Conservation (phyloP, 2,329 filamentous ascomycete genomes). For the Sarocladiaceae sp. region DNA sequence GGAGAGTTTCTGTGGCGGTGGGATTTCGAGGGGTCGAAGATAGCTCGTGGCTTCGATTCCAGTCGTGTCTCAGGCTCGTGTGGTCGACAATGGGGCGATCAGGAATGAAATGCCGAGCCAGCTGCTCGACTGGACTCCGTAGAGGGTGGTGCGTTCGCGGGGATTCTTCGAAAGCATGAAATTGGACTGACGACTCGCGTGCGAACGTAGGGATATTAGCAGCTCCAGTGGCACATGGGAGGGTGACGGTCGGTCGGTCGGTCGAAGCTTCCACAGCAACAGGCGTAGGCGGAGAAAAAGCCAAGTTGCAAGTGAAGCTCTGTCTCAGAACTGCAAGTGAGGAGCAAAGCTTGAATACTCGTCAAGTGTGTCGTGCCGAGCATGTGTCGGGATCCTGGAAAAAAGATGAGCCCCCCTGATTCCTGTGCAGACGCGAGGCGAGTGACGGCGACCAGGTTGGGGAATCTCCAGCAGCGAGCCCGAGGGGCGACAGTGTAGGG, state of each 20-base stretch:
- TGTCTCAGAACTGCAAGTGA: no score
- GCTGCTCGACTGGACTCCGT: not conserved
- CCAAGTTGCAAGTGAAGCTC: no score
- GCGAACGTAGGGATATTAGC: no score
- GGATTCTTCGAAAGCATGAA: no score
- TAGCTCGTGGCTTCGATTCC: not conserved
- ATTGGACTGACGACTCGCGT: no score
- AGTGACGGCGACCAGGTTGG: conserved; percentile 2
- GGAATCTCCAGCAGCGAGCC: conserved; percentile 6
- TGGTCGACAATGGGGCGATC: not conserved
- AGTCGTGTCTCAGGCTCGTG: not conserved
- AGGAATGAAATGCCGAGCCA: not conserved
- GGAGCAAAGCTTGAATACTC: no score
- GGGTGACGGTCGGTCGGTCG: no score
- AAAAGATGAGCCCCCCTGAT: conserved; percentile 6
- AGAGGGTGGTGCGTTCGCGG: no score
- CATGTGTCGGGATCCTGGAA: not conserved
- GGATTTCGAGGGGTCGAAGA: conserved; percentile 1
- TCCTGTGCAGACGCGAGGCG: conserved; percentile 1
- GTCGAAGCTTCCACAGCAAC: no score
- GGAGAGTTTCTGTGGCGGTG: conserved; percentile 13
- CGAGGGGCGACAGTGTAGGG: conserved; percentile 5
- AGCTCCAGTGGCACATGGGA: no score
- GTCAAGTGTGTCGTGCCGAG: not conserved
- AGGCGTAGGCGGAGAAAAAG: no score